Evolutionary conservation across 768 basidiomycete species (phyloP), one percentile per base, ranked within the genome.

Genomic region (Hygrophorus pudorinus): DNA sequence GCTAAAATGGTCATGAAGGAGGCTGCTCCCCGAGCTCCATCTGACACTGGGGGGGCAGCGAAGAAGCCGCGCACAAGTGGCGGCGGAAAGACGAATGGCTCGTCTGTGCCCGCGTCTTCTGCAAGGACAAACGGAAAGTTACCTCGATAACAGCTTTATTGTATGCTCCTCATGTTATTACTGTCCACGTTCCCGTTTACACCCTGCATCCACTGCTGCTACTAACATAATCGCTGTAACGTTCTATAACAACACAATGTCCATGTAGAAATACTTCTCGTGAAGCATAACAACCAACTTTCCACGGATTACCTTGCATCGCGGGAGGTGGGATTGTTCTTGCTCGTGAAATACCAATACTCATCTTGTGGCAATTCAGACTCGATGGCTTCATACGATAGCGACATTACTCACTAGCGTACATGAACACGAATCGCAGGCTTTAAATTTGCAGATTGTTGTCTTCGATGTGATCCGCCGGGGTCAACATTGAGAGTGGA

Each of bases 1-100:
- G 85, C 87, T 12, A 96, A 96, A 66, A 90, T 96, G 85, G 87
- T 89, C 49, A 83, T 84, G 75, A 88, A 88, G 62, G 86, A 86
- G 57, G 74, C 77, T 37, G 74, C 76, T 28, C 78, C 79, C n/a
- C 65, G 76, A 47, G 63, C 74, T n/a, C 66, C 70, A 41, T 64
- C 72, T 17, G 80, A 80, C 42, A 53, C 60, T 21, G 69, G 55
- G 34, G 55, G 49, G 48, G 60, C 70, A 4, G 52, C 62, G 49
- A 83, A 82, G 67, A 84, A 81, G 60, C 72, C 77, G 36, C 73
- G 81, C 49, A 62, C 71, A 33, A 72, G 64, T 48, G 65, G 63
- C n/a, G 53, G 57, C 53, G 65, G 59, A 33, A 81, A 78, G 62
- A 64, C 73, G 21, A 79, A 79, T 51, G 75, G 75, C 45, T 63